Conservation (phyloP, 768 basidiomycete genomes). For the Astraeus odoratus region DNA sequence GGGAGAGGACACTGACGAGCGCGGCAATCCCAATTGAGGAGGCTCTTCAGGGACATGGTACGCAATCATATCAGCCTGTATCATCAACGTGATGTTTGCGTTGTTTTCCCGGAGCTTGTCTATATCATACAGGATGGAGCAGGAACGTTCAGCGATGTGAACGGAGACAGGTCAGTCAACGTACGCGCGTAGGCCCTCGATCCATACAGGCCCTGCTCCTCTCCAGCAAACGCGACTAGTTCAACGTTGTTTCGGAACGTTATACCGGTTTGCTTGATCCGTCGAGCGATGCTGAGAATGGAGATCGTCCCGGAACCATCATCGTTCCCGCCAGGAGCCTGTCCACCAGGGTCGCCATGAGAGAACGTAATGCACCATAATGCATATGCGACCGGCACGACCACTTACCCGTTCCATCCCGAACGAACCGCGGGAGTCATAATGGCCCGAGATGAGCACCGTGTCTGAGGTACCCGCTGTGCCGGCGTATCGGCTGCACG, state of each 20-base stretch:
- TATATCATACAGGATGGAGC: too few relatives aligned
- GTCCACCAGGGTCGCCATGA: background rate
- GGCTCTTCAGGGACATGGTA: constrained; percentile 78
- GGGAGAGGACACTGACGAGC: constrained; percentile 37
- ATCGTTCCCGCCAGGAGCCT: constrained; percentile 51
- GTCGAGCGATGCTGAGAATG: constrained; percentile 73
- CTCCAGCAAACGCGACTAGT: constrained; percentile 80
- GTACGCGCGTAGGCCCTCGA: constrained; percentile 73
- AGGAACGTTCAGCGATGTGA: too few relatives aligned
- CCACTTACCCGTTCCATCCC: constrained; percentile 50
- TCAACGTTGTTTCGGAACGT: constrained; percentile 73
- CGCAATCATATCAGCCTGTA: constrained; percentile 91
- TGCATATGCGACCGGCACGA: too few relatives aligned
- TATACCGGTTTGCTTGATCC: constrained; percentile 59
- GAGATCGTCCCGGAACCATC: constrained; percentile 62
- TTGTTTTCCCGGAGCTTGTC: constrained; percentile 44
- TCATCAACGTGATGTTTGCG: constrained; percentile 72
- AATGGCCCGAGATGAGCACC: constrained; percentile 79
- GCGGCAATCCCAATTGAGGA: constrained; percentile 75
- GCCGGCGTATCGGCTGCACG: constrained; percentile 48
- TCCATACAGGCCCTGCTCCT: constrained; percentile 85
- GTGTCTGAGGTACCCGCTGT: constrained; percentile 51
- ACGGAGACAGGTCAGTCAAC: too few relatives aligned
- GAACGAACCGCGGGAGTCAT: constrained; percentile 87
- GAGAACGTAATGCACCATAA: too few relatives aligned